Evolutionary conservation across 805 yeast species (phyloP).

Genomic region (Candida loeiensis): DNA sequence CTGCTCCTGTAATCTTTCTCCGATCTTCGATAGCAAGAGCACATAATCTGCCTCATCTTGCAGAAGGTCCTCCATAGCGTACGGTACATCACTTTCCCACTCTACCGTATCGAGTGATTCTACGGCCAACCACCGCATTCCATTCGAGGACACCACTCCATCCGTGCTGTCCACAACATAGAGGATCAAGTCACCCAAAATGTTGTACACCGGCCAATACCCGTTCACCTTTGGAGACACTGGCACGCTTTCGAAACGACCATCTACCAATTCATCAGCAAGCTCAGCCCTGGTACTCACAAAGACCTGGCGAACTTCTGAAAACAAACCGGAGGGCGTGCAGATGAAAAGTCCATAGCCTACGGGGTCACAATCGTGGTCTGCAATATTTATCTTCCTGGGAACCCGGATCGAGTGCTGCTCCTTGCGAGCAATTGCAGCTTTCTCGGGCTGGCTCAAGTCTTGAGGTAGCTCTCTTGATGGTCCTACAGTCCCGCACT

Average conservation of each 20-base stretch:
- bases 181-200: not conserved
- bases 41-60: not conserved
- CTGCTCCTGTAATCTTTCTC: slow-evolving; percentile 1
- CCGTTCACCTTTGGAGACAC: too few relatives aligned
- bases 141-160: not conserved
- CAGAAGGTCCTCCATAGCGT: too few relatives aligned
- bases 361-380: not conserved
- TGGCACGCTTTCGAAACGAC: not conserved
- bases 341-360: slow-evolving; percentile 1
- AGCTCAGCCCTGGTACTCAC: not conserved
- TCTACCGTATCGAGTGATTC: not conserved
- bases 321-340: not conserved
- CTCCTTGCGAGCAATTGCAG: not conserved
- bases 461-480: not conserved
- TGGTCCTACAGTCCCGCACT: not conserved
- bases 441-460: not conserved
- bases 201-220: not conserved
- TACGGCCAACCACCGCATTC: too few relatives aligned
- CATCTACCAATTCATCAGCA: not conserved
- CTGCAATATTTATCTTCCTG: not conserved
- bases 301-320: too few relatives aligned
- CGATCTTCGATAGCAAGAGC: not conserved
- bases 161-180: not conserved
- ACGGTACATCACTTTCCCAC: not conserved
- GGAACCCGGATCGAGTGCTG: too few relatives aligned